phyloP scores from a whole-genome alignment of 2,329 filamentous ascomycete species.

The Exophiala viscosa region DNA sequence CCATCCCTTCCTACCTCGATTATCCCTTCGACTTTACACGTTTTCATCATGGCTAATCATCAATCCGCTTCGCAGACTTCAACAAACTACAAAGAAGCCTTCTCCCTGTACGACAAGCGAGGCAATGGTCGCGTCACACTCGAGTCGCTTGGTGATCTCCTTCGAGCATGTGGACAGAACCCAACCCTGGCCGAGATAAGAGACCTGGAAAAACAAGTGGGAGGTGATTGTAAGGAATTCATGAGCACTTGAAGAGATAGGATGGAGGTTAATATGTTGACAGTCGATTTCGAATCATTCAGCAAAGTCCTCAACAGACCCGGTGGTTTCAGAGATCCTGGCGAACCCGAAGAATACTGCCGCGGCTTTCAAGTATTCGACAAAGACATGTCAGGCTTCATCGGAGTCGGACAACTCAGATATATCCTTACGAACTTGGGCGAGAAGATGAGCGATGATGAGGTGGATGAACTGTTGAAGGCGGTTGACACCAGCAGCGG shows the following conservation, averaged over 20 bases:
- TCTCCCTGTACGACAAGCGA: conserved; percentile 99
- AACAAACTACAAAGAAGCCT: conserved; percentile 99
- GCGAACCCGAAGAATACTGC: conserved; percentile 97
- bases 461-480: conserved; percentile 98
- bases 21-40: neutral
- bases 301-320: conserved; percentile 94
- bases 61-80: conserved; percentile 53
- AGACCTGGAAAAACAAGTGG: conserved; percentile 86
- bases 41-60: conserved; percentile 22
- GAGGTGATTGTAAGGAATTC: conserved; percentile 73
- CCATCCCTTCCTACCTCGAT: neutral
- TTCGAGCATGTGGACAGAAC: conserved; percentile 96
- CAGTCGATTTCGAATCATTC: conserved; percentile 98
- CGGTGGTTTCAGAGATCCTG: conserved; percentile 95
- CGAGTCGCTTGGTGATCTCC: conserved; percentile 84
- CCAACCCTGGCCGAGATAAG: conserved; percentile 89
- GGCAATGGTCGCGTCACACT: conserved; percentile 87
- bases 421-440: conserved; percentile 96
- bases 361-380: conserved; percentile 99
- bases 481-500: conserved; percentile 93
- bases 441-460: conserved; percentile 99
- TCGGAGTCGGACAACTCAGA: conserved; percentile 94
- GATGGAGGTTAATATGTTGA: conserved; percentile 1
- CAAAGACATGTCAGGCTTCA: conserved; percentile 97
- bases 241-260: neutral